Base-by-base conservation (phyloP, 306 rosid species). In the Hippophae rhamnoides region DNA sequence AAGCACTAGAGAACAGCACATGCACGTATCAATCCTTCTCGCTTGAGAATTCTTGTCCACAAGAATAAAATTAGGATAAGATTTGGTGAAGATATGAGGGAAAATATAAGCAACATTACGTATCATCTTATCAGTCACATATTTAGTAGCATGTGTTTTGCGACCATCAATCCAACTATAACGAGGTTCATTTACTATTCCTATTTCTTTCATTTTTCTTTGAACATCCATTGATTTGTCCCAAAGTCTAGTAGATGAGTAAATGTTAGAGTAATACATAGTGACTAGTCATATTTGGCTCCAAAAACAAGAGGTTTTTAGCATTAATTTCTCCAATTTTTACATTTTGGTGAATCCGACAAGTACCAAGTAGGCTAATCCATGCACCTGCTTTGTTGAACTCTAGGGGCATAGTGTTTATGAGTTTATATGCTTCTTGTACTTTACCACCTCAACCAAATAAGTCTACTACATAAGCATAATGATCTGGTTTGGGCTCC, bases 351-450 rank as follows among this genome's bases (percentile, higher is more conserved):
- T 81, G 86, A 61, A 79, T 67, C 63, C 84, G 75, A 73, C 92
- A 85, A 14, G 82, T 83, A 3, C 97, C 95, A 47, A 89, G 93
- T 72, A 89, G 79, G 80, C 95, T 84, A 69, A 95, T 81, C 95
- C 97, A 89, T 52, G 95, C 95, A 64, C 86, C 89, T 55, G 57
- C 51, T 70, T 80, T 80, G 13, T 75, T 78, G 60, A 84, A 67
- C 42, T 44, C 38, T 25, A 78, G 54, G 59, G 97, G 89, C 87
- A 87, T 87, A 27, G 76, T 63, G 58, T 72, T 78, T 74, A 87
- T 64, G 9, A 90, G 62, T 54, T 69, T 61, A 74, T 81, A 77
- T 1, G 92, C 94, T 76, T 75, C 84, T 71, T 79, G 78, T 47
- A 90, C 78, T 67, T 25, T 75, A 67, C 95, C 96, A 5, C 85